Evolutionary conservation across 1,284 basidiomycete genomes (phyloP), one percentile per base, ranked within the genome.

Genomic region (Rhodotorula glutinis): DNA sequence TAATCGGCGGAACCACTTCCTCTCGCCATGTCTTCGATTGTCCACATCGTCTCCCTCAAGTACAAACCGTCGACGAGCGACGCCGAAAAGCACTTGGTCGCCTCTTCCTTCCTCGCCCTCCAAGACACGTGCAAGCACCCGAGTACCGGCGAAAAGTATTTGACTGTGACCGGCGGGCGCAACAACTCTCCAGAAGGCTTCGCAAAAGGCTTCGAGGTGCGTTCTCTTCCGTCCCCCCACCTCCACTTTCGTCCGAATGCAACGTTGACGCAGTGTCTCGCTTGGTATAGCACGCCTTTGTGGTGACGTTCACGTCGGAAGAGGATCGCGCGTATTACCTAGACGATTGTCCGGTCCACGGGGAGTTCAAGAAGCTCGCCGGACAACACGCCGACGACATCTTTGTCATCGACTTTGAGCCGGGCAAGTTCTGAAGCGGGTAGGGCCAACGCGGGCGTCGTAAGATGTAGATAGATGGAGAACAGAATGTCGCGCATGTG

Each of bases 331-430:
- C 64, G 40, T 67, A 62, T 17, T 70, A 70, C 53, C 30, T 64
- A 33, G 51, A 51, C 14, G 10, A 29, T 14, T 68, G 70, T n/a
- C 57, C 56, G 46, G 63, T 57, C 11, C 71, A 72, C 30, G 11
- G 56, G 0, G 43, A 57, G 7, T 72, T 72, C 68, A 72, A 70
- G 40, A 56, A 53, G 41, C 40, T 62, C 10, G 53, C 58, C 10
- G 33, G 19, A 14, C 53, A 44, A 13, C 13, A 54, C 2, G 25
- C 67, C 23, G 65, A 19, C 5, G 62, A 65, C 16, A 46, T 61
- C 8, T 63, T 63, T n/a, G 70, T 72, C n/a, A 62, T 69, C 29
- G 67, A 72, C 33, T 72, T 68, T 21, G 58, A 63, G 55, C 59
- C 30, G 27, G 66, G 66, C 4, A 61, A 56, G 3, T 71, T 71